Evolutionary conservation across 2,329 filamentous ascomycete species (phyloP).

Genomic region (Cercospora berteroae): DNA sequence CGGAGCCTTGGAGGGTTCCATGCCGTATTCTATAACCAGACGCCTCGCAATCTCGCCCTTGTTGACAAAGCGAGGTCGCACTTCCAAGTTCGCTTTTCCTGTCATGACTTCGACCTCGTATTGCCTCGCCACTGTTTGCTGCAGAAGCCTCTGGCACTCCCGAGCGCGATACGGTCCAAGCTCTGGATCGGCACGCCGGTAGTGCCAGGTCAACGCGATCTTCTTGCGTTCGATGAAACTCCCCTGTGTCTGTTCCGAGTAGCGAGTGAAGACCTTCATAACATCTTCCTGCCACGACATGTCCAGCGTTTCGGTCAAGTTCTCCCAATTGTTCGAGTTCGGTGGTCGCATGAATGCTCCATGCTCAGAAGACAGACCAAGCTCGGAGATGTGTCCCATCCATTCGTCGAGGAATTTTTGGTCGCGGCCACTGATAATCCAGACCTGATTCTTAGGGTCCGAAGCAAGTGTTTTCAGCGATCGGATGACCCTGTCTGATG

Average conservation of each 20-base stretch:
- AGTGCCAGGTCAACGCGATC: constrained; percentile 95
- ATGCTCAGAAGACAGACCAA: constrained; percentile 96
- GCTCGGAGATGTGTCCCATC: constrained; percentile 81
- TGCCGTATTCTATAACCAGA: constrained; percentile 70
- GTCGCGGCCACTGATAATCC: constrained; percentile 96
- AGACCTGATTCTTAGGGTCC: constrained; percentile 83
- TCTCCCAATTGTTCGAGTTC: constrained; percentile 75
- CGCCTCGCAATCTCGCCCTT: constrained; percentile 93
- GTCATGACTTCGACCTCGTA: constrained; percentile 96
- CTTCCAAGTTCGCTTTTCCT: constrained; percentile 94
- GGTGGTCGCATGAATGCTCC: constrained; percentile 92
- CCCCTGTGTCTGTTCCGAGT: constrained; percentile 83
- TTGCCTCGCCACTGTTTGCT: constrained; percentile 69
- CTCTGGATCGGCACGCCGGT: constrained; percentile 84
- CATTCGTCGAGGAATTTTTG: constrained; percentile 87
- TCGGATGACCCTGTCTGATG: constrained; percentile 76
- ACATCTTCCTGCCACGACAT: constrained; percentile 93
- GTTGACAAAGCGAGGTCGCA: constrained; percentile 95
- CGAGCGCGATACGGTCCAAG: constrained; percentile 74
- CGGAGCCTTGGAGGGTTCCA: constrained; percentile 56
- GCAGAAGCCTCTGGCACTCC: constrained; percentile 78
- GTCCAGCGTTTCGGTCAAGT: constrained; percentile 78
- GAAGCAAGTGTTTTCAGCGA: constrained; percentile 76
- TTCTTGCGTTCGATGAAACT: constrained; percentile 94
- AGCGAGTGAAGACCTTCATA: constrained; percentile 78